Evolutionary conservation across 2,329 filamentous ascomycete species (phyloP), one percentile per base, ranked within the genome.

Genomic region (Fusarium avenaceum): DNA sequence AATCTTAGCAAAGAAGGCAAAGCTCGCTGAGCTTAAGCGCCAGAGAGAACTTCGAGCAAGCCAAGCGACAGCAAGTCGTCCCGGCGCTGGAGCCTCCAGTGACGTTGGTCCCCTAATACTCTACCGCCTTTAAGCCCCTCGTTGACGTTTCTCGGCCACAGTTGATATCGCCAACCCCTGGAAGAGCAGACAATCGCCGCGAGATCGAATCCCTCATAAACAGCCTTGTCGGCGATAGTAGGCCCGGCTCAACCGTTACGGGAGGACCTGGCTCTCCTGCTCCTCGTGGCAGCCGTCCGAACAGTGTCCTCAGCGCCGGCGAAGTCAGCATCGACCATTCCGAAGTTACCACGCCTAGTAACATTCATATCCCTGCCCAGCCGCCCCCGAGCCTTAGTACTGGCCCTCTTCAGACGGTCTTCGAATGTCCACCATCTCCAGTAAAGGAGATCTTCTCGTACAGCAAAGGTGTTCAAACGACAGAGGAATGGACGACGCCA

Each of bases 391-490:
- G 89, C 4, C 87, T 97, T 20, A 91, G 89, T 9, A 91, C 94
- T 2, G 89, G 88, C 13, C 86, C 92, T 9, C 84, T 93, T 53
- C 89, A 90, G 19, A 94, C 92, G 33, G 87, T 96, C 63, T 94
- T 91, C 80, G 94, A 97, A 78, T 92, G 89, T 68, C 89, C 91
- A 3, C 91, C 92, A 2, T 90, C 89, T 20, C 89, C 91, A 33
- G 87, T 90, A 56, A 88, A 91, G 69, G 96, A 99, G 79, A 85
- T 97, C 62, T 94, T 97, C 76, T 97, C 94, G 53, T 99, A 99
- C 84, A 98, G 92, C 85, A 98, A 97, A 82, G 94, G 90, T 57
- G 94, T 98, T 22, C 96, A 99, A 80, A 97, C 96, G 17, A 89
- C 91, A 22, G 91, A 93, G 74, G 89, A 90, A 66, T 92, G 92